phyloP scores from a whole-genome alignment of 441 rosid genomes.

The Erodium trifolium region DNA sequence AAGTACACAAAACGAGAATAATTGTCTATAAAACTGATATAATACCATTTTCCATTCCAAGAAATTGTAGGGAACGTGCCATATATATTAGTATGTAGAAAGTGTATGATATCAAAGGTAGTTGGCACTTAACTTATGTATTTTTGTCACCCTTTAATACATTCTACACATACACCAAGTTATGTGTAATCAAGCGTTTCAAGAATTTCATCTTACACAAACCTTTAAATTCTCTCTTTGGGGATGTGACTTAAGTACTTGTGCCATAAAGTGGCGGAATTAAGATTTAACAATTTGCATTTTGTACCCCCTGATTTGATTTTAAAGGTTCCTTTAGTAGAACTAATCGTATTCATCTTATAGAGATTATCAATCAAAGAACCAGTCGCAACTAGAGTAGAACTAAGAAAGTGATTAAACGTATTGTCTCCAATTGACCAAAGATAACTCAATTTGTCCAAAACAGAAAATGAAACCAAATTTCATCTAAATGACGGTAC shows the following conservation, averaged over 20 bases:
- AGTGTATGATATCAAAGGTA: too few species aligned
- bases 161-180: not conserved
- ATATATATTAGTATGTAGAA: not conserved
- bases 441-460: too few species aligned
- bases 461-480: too few species aligned
- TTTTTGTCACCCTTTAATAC: not conserved
- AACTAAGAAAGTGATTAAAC: too few species aligned
- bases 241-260: not conserved
- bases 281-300: too few species aligned
- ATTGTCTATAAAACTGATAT: slow-evolving; percentile 3
- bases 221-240: slow-evolving; percentile 1
- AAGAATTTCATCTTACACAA: not conserved
- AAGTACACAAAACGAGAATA: not conserved
- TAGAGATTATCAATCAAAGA: too few species aligned
- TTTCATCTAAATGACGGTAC: too few species aligned
- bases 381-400: too few species aligned
- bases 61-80: not conserved
- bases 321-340: too few species aligned
- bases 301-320: not conserved
- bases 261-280: not conserved
- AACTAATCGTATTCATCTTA: too few species aligned
- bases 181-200: not conserved
- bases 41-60: slow-evolving; percentile 9
- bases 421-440: too few species aligned
- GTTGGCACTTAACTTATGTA: not conserved